Evolutionary conservation across 1,284 basidiomycete genomes (phyloP).

Genomic region (Meira miltonrushii): DNA sequence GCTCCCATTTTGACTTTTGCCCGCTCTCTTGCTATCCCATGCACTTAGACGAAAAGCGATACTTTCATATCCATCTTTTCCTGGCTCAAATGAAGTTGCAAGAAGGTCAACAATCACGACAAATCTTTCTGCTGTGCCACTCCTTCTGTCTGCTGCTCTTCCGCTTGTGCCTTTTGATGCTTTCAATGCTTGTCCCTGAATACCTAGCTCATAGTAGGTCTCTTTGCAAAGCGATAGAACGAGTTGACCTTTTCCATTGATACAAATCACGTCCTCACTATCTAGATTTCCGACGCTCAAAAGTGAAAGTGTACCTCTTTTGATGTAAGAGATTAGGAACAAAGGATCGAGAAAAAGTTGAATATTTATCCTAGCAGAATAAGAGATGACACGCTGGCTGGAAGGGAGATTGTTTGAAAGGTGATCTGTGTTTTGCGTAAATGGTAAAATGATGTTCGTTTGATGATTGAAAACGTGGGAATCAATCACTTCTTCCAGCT

Average conservation of each 20-base stretch:
- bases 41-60: conserved; percentile 25
- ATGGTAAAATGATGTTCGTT: too few relatives aligned
- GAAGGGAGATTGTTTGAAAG: too few relatives aligned
- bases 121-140: conserved; percentile 33
- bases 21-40: conserved; percentile 33
- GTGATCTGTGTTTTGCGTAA: too few relatives aligned
- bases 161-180: conserved; percentile 36
- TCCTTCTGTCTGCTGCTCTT: conserved; percentile 40
- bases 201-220: conserved; percentile 48
- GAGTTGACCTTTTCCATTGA: conserved; percentile 45
- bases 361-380: conserved; percentile 15
- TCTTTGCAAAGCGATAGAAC: conserved; percentile 16
- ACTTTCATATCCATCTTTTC: conserved; percentile 43
- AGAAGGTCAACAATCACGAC: conserved; percentile 34
- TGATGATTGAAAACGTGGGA: too few relatives aligned
- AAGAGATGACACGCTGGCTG: neutral
- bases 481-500: too few relatives aligned
- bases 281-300: conserved; percentile 27
- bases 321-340: conserved; percentile 41
- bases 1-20: conserved; percentile 9
- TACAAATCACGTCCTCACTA: conserved; percentile 36
- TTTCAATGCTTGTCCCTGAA: conserved; percentile 40
- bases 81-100: conserved; percentile 41
- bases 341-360: conserved; percentile 40
- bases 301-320: conserved; percentile 24